Conservation (phyloP, 257 asterid genomes). For the Hygrophila difformis region DNA sequence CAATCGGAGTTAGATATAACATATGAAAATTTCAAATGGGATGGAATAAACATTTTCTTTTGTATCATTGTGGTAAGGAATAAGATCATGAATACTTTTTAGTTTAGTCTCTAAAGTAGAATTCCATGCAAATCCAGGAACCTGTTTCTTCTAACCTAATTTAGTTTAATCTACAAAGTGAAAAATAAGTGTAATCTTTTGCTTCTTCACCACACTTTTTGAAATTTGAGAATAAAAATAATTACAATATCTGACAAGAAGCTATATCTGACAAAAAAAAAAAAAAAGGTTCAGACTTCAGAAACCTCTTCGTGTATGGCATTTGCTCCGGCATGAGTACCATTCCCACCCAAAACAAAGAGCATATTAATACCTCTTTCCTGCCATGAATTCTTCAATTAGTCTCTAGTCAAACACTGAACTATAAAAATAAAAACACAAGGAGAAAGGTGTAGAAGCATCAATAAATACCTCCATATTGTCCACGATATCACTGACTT, state of each 20-base stretch:
- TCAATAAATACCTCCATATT: conserved; percentile 55
- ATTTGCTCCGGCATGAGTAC: conserved; percentile 98
- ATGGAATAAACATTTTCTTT: too few relatives aligned
- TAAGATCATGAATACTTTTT: too few relatives aligned
- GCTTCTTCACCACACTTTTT: too few relatives aligned
- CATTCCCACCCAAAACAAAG: conserved; percentile 96
- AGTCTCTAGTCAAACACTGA: conserved; percentile 9
- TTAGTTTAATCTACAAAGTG: too few relatives aligned
- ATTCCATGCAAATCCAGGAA: background rate
- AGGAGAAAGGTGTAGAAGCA: conserved; percentile 6
- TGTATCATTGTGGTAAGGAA: too few relatives aligned
- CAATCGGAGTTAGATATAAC: conserved; percentile 1
- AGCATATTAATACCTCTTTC: conserved; percentile 90
- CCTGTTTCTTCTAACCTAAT: too few relatives aligned
- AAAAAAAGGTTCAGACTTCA: too few relatives aligned
- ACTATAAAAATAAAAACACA: background rate
- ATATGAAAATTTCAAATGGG: too few relatives aligned
- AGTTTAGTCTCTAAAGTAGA: too few relatives aligned
- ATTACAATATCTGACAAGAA: background rate
- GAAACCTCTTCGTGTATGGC: conserved; percentile 91
- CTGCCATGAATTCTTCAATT: conserved; percentile 36
- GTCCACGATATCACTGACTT: conserved; percentile 75
- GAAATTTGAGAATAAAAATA: too few relatives aligned
- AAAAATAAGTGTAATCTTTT: too few relatives aligned
- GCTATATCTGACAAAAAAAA: background rate